Evolutionary conservation across 2,329 filamentous ascomycete genomes (phyloP), one percentile per base, ranked within the genome.

Genomic region (Aspergillus oerlinghausenensis): DNA sequence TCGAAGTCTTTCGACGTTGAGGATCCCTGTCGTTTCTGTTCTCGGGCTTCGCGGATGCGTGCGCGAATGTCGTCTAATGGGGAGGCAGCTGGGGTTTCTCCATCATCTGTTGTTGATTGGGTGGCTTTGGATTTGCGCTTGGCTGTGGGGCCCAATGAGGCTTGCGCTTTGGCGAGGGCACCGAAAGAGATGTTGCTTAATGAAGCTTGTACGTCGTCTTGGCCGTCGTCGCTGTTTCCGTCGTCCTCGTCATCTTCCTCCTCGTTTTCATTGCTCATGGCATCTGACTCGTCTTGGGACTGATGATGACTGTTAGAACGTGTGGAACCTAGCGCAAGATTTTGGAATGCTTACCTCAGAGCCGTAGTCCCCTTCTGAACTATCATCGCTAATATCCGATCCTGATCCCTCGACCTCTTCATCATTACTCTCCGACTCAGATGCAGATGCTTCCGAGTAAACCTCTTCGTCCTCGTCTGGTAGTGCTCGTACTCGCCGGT

Each of bases 131-230:
- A 50, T 50, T 65, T 65, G 35, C 60, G 64, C 55, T 73, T 75
- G 74, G 64, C 66, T 63, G 70, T 71, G 5, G 67, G 62, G 63
- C 77, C 78, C 32, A 96, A 75, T 0, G 85, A 83, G 42, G 87
- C 87, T 77, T 96, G 90, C 1, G 92, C 92, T 79, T 90, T 90
- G 62, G 90, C 90, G 43, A 97, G 80, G n/a, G 90, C 89, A 60
- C 92, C 92, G 68, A 97, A 97, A 25, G 92, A 94, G 62, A 97
- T 85, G 59, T 79, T 80, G 66, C 78, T 80, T 56, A 87, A 73
- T 35, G 75, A 70, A 4, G 71, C 63, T 65, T 69, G 68, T 49
- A 71, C 65, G 63, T 71, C 72, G 48, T 74, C 72, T 32, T 71
- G 65, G 29, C 68, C 75, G 21, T 71, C 68, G 4, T 70, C 68